These are phyloP conservation scores for Mimosa bimucronata DNA, from an alignment of 306 rosid genomes.

Conservation along the genomic window DNA sequence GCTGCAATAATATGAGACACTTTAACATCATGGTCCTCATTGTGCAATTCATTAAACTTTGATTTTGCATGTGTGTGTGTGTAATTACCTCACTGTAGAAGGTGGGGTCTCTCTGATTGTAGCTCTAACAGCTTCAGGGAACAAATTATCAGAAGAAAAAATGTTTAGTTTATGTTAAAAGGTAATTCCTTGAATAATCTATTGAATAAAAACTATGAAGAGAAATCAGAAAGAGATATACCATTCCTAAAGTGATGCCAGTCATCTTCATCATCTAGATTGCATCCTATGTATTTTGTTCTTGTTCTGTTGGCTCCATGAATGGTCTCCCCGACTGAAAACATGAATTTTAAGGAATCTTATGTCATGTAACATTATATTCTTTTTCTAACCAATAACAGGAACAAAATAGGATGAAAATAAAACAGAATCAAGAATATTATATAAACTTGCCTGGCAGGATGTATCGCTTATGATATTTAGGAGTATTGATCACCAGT, in stretches of 20 bases:
- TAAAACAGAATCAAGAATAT: constrained; percentile 22
- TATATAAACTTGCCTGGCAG: constrained; percentile 74
- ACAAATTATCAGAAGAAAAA: constrained; percentile 35
- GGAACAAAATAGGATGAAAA: not conserved
- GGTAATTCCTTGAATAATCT: constrained; percentile 7
- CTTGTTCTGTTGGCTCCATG: constrained; percentile 57
- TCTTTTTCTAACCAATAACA: not conserved
- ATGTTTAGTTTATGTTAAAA: constrained; percentile 36
- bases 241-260: constrained; percentile 89
- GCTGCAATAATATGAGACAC: constrained; percentile 48
- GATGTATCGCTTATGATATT: constrained; percentile 81
- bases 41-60: not conserved
- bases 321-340: constrained; percentile 90
- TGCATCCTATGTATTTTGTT: constrained; percentile 77
- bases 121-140: constrained; percentile 77
- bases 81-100: constrained; percentile 60
- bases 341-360: constrained; percentile 38
- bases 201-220: constrained; percentile 20
- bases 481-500: constrained; percentile 78
- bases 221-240: constrained; percentile 38
- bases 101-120: constrained; percentile 87
- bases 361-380: constrained; percentile 34
- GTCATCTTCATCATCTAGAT: constrained; percentile 82
- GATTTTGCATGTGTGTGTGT: not conserved
- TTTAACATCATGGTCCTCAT: constrained; percentile 24